A percentile compares a stretch with the other conserved stretches of the same genome.
phyloP scores from a whole-genome alignment of 1,284 basidiomycete species.

The Bondarzewia mesenterica region DNA sequence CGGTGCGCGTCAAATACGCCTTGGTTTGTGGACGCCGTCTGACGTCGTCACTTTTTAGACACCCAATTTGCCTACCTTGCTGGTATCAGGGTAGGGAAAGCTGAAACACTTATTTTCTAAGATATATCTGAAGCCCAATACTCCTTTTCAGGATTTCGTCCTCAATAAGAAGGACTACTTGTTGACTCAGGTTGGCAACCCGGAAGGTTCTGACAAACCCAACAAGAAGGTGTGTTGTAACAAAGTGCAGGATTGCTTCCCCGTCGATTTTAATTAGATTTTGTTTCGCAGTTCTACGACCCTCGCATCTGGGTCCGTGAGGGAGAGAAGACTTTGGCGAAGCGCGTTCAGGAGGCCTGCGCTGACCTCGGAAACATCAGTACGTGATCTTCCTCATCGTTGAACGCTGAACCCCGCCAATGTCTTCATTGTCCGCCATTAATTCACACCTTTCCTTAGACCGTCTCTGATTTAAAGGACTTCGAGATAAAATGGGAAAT shows the following conservation, averaged over 20 bases:
- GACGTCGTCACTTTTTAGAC: conserved; percentile 31
- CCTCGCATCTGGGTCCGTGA: conserved; percentile 97
- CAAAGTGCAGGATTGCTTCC: not conserved
- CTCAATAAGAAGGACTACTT: conserved; percentile 81
- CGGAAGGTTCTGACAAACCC: conserved; percentile 88
- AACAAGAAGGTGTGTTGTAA: conserved; percentile 80
- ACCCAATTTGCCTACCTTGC: conserved; percentile 89
- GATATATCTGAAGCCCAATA: not conserved
- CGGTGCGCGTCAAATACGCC: conserved; percentile 28
- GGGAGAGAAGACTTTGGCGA: conserved; percentile 90
- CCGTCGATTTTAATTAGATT: conserved; percentile 1
- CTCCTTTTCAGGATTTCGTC: conserved; percentile 63
- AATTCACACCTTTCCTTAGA: not conserved
- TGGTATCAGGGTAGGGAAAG: conserved; percentile 68
- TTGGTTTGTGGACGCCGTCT: not conserved
- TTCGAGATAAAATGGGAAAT: not conserved
- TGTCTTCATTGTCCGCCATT: not conserved
- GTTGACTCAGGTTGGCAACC: conserved; percentile 86
- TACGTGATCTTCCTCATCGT: conserved; percentile 4
- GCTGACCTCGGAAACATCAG: conserved; percentile 74
- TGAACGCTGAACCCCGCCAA: too few species aligned
- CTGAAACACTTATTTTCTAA: not conserved
- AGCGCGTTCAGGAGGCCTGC: conserved; percentile 90
- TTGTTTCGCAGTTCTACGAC: conserved; percentile 87
- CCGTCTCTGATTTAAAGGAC: not conserved